Conservation (phyloP, 164 flowering plant genomes). For the Sextonia rubra region DNA sequence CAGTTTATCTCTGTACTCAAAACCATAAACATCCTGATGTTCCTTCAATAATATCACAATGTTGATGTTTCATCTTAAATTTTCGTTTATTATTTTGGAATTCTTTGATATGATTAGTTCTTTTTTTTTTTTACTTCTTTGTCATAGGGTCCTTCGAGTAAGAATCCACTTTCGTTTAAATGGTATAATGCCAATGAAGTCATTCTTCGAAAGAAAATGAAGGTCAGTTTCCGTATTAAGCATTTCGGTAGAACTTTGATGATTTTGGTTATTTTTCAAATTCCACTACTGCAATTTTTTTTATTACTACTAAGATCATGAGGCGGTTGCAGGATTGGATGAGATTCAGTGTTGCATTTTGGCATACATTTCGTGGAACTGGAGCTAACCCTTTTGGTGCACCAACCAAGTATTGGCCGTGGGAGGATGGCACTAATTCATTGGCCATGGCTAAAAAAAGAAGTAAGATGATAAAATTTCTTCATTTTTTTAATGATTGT, state of each 20-base stretch:
- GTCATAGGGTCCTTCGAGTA: conserved; percentile 80
- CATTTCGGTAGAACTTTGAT: neutral
- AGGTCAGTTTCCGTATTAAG: conserved; percentile 39
- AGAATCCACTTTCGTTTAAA: conserved; percentile 73
- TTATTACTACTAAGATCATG: conserved; percentile 3
- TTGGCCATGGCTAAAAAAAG: conserved; percentile 96
- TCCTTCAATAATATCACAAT: no score
- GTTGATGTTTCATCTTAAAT: no score
- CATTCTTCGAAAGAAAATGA: conserved; percentile 93
- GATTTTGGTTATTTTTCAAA: no score
- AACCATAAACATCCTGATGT: no score
- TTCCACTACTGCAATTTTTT: neutral
- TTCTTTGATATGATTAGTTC: no score
- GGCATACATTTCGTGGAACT: conserved; percentile 97
- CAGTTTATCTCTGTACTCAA: no score
- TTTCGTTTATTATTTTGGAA: no score
- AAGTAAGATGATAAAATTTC: conserved; percentile 48
- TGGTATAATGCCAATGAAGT: conserved; percentile 91
- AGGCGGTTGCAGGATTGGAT: conserved; percentile 66
- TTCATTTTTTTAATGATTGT: neutral
- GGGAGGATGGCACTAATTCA: conserved; percentile 99
- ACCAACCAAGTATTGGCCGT: conserved; percentile 88
- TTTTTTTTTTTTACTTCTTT: neutral
- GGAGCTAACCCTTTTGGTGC: conserved; percentile 95
- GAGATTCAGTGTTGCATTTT: conserved; percentile 96